Conservation (phyloP, 2,329 filamentous ascomycete species). For the Trichocomaceae sp. region DNA sequence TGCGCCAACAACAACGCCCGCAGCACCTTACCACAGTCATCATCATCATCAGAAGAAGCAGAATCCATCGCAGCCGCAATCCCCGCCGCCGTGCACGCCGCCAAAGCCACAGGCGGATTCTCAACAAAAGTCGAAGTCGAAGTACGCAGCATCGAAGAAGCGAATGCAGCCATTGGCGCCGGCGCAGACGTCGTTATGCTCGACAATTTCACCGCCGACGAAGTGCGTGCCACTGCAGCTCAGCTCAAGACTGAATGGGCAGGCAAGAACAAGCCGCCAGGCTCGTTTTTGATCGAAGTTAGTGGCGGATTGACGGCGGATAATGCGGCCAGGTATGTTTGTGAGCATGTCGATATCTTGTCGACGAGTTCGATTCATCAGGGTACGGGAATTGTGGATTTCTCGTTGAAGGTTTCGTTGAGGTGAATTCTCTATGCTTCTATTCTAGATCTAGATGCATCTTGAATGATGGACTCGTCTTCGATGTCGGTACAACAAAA, state of each 20-base stretch:
- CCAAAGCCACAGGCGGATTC: constrained; percentile 79
- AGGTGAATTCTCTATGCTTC: constrained; percentile 17
- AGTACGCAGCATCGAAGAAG: constrained; percentile 79
- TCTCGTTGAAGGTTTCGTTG: constrained; percentile 76
- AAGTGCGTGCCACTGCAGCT: constrained; percentile 65
- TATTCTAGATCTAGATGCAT: not conserved
- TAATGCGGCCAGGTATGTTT: constrained; percentile 71
- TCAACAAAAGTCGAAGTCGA: constrained; percentile 94
- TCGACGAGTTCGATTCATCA: constrained; percentile 97
- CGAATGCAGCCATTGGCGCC: constrained; percentile 81
- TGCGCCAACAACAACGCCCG: constrained; percentile 48
- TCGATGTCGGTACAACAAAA: not conserved
- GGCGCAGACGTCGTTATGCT: constrained; percentile 96
- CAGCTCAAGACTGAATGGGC: constrained; percentile 74
- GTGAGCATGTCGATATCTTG: constrained; percentile 81
- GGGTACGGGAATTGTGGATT: constrained; percentile 87
- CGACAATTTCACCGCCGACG: constrained; percentile 84
- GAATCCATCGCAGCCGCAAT: constrained; percentile 55
- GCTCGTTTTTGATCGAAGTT: constrained; percentile 77
- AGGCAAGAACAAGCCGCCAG: constrained; percentile 56
- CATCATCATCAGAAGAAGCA: not conserved
- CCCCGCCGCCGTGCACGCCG: constrained; percentile 73
- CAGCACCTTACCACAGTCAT: constrained; percentile 9
- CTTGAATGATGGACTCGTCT: not conserved
- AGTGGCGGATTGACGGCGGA: constrained; percentile 81